Base-by-base conservation (phyloP, 176 grass and related monocot genomes). In the Carex cristatella region DNA sequence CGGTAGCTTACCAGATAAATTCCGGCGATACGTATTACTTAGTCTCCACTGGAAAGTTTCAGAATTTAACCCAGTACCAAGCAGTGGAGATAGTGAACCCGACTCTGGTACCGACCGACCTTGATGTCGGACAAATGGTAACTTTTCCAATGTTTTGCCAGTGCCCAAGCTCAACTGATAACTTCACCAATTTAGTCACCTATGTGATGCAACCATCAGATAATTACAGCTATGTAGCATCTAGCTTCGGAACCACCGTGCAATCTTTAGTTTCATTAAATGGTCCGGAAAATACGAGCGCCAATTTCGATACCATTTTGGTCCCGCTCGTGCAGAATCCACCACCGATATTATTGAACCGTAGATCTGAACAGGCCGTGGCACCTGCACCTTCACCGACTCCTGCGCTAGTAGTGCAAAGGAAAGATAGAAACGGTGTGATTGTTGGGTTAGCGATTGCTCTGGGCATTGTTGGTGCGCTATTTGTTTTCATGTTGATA, bases 111-210 rank as follows among this genome's bases (percentile, higher is more conserved):
- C 69, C 88, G 15, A 89, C 79, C 61, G 14, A 95, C 40, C 88
- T 98, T 70, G 0, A 16, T 11, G 28, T 93, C 83, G 95, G 93
- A 62, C 76, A 13, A 86, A 89, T 98, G 79, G 80, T 91, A 85
- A 89, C 54, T 14, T 94, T 98, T 87, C 95, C 95, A 33, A 46
- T 98, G 82, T 98, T 98, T 82, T 98, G 95, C 88, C 95, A 93
- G 93, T 98, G 95, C 88, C 95, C 87, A 2, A 30, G 23, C 16
- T 3, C 12, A 62, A 81, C 40, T 6, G 74, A 58, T n/a, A 85
- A 80, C 79, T 61, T 82, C 51, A 86, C 87, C 79, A 85, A 71
- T 75, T 89, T 99, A 14, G 91, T 95, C 81, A 94, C 93, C 32
- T 95, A 95, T 85, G 96, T 99, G 14, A 88, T 94, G 71, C 93